Base-by-base conservation (phyloP, 345 rosid genomes). In the Acer negundo region DNA sequence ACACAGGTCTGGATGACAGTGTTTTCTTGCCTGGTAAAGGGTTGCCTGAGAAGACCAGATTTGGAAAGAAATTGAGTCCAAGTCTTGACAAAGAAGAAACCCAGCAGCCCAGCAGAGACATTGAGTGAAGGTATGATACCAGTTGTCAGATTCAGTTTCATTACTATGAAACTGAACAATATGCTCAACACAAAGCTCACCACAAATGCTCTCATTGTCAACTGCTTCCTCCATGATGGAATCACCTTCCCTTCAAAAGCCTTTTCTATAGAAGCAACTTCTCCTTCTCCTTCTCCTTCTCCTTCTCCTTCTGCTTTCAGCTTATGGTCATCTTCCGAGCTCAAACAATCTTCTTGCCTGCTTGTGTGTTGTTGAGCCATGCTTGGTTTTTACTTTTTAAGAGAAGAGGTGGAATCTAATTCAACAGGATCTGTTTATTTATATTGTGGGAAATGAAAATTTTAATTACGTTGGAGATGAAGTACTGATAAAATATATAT, bases 1-100 rank as follows among this genome's bases (percentile, higher is more conserved):
- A 92, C 92, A 42, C 93, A 92, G 23, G 97, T 90, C 84, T 92
- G 97, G 13, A 93, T 87, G 62, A 91, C 95, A 0, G 95, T 89
- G 78, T 90, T 90, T 84, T 91, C 97, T 65, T 93, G 95, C 15
- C 95, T 79, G 67, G 95, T 93, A 69, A 91, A 93, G 12, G 97
- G 93, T 46, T 86, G 89, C 51, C 59, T 86, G 40, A 87, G 73
- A 67, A 75, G 22, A 3, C 88, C 87, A 53, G 86, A 79, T 78
- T 67, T 85, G 24, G 82, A 78, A 3, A 89, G 82, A 61, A 90
- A 31, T 68, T 82, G 87, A 2, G 93, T 88, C 97, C 95, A 91
- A 0, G 87, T 85, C 85, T 86, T 89, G 61, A 93, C 78, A 28
- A 93, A 87, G 86, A 88, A 85, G 85, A 89, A 93, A 1, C 97